phyloP scores from a whole-genome alignment of 1,139 yeast genomes.

The Yamadazyma diddensiae region DNA sequence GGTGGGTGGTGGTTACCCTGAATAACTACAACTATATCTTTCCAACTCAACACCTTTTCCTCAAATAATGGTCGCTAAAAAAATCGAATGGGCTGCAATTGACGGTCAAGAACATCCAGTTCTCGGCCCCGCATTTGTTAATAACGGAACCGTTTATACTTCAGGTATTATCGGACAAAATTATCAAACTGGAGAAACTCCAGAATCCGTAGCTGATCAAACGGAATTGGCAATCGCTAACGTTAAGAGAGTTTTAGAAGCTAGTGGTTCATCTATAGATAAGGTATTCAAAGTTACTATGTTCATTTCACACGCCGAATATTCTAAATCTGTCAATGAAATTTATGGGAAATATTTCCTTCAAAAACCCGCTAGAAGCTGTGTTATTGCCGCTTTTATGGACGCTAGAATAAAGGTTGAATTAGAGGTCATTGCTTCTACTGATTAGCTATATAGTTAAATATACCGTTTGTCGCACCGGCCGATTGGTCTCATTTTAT shows the following conservation, averaged over 20 bases:
- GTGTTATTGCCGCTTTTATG: slow-evolving; percentile 43
- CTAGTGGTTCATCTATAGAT: slow-evolving; percentile 48
- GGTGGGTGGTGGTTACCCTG: too few relatives aligned
- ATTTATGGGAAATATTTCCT: slow-evolving; percentile 47
- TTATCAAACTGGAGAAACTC: slow-evolving; percentile 32
- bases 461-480: too few relatives aligned
- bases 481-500: too few relatives aligned
- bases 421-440: slow-evolving; percentile 33
- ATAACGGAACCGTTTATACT: slow-evolving; percentile 52
- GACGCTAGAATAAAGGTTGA: slow-evolving; percentile 35
- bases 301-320: slow-evolving; percentile 45
- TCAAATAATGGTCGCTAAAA: slow-evolving; percentile 22
- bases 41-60: neutral
- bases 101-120: slow-evolving; percentile 33
- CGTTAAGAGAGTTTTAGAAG: slow-evolving; percentile 41
- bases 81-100: slow-evolving; percentile 39
- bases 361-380: slow-evolving; percentile 54
- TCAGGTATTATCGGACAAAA: slow-evolving; percentile 37
- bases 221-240: slow-evolving; percentile 45
- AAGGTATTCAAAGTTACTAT: slow-evolving; percentile 51
- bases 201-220: slow-evolving; percentile 42
- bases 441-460: slow-evolving; percentile 17
- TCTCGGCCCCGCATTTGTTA: slow-evolving; percentile 47
- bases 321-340: slow-evolving; percentile 44
- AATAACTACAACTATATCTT: neutral